A percentile compares a stretch with the other conserved stretches of the same genome.
phyloP scores from a whole-genome alignment of 1,139 yeast genomes.

The Yamadazyma pseudoaaseri region DNA sequence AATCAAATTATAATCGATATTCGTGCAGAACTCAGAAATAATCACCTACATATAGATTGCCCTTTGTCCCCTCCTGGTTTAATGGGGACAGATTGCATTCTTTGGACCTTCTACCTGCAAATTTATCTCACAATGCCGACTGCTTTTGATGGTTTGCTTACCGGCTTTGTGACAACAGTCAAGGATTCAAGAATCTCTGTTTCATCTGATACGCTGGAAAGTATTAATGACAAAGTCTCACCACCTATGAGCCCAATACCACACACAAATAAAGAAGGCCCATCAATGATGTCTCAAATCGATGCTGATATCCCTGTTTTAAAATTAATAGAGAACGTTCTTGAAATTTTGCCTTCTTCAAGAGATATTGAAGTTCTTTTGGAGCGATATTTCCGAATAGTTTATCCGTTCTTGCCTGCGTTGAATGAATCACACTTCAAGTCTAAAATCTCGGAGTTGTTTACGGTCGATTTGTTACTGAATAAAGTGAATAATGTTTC shows the following conservation, averaged over 20 bases:
- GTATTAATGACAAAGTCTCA: too few species aligned
- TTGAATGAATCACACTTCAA: background rate
- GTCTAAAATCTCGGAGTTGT: background rate
- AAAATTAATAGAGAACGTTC: background rate
- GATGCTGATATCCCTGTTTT: background rate
- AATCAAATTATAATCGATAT: background rate
- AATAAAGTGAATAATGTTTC: background rate
- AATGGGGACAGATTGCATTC: background rate
- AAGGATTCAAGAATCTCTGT: too few species aligned
- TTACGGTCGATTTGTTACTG: background rate
- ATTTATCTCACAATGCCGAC: too few species aligned
- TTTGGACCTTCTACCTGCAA: slow-evolving; percentile 1
- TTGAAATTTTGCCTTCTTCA: background rate
- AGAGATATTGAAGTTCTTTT: background rate
- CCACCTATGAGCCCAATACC: background rate
- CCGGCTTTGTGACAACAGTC: too few species aligned
- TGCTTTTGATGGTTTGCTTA: too few species aligned
- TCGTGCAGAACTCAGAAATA: background rate
- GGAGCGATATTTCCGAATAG: background rate
- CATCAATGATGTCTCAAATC: background rate
- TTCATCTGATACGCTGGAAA: too few species aligned
- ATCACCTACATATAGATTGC: background rate
- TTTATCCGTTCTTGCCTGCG: background rate
- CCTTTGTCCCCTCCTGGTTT: background rate
- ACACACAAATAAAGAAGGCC: background rate